Percentiles rank a stretch among this genome's conserved stretches.
These are phyloP conservation scores for Termitomyces sp. DNA, from an alignment of 768 basidiomycete genomes.

Conservation along the genomic window DNA sequence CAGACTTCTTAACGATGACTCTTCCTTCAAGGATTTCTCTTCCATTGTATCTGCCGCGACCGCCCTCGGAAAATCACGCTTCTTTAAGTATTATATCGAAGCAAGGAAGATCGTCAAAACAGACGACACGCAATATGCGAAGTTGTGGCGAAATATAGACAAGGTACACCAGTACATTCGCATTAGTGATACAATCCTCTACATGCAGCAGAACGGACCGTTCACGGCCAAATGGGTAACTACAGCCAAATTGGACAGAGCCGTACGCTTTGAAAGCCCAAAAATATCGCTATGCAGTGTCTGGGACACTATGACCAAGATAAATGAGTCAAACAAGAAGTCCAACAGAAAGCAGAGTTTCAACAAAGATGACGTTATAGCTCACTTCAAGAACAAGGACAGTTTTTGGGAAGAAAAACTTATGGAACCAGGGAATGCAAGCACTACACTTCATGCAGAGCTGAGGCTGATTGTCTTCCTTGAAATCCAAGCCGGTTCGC, in stretches of 20 bases:
- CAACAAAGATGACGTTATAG: too few species aligned
- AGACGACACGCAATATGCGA: neutral
- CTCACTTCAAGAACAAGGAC: too few species aligned
- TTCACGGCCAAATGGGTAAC: neutral
- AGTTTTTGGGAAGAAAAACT: too few species aligned
- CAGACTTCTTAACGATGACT: neutral
- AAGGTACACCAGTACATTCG: neutral
- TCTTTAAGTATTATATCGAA: neutral
- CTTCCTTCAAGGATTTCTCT: neutral
- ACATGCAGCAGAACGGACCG: neutral
- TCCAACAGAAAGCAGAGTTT: too few species aligned
- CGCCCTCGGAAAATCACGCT: neutral
- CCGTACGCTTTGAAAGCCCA: neutral
- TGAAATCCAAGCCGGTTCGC: too few species aligned
- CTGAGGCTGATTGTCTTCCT: too few species aligned
- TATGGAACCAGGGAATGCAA: too few species aligned
- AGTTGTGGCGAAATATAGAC: too few species aligned
- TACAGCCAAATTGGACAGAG: neutral
- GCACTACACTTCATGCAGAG: too few species aligned
- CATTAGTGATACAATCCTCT: neutral
- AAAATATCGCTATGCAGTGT: too few species aligned
- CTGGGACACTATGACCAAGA: too few species aligned
- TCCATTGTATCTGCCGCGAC: neutral
- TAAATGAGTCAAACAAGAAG: too few species aligned
- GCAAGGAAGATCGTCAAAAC: neutral